Evolutionary conservation across 169 alveolate species (phyloP).

Genomic region (Hammondia hammondi): DNA sequence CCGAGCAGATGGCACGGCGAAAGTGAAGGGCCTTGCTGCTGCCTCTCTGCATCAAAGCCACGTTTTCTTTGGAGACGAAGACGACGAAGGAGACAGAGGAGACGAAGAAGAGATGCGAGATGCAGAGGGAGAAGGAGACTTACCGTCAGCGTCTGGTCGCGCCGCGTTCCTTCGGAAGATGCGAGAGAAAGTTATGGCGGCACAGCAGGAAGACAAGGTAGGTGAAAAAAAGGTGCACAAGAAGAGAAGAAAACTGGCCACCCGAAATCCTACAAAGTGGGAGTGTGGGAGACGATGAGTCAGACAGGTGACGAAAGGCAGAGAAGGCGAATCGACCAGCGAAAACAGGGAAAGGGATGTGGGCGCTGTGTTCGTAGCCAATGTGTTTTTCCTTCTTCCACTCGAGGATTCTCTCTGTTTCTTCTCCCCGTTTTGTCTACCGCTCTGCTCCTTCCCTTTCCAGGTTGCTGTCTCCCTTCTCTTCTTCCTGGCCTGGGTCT

Average conservation of each 20-base stretch:
- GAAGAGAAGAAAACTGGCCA: not conserved
- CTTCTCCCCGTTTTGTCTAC: not conserved
- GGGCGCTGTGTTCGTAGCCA: not conserved
- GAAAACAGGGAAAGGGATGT: not conserved
- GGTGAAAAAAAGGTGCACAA: not conserved
- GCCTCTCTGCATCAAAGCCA: conserved; percentile 30
- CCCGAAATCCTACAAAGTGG: not conserved
- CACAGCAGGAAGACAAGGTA: conserved; percentile 56
- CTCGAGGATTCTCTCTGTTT: not conserved
- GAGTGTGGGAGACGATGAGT: too few species aligned
- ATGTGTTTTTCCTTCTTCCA: not conserved
- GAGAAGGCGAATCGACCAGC: not conserved
- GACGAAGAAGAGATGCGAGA: not conserved
- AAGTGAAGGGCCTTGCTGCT: conserved; percentile 66
- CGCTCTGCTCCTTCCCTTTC: not conserved
- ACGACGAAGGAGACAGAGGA: not conserved
- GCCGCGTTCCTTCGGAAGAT: conserved; percentile 44
- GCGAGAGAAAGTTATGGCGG: conserved; percentile 43
- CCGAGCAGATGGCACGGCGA: conserved; percentile 71
- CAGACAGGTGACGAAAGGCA: too few species aligned
- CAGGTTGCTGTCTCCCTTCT: not conserved
- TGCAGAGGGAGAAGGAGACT: not conserved
- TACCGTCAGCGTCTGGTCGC: conserved; percentile 8
- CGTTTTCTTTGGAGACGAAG: conserved; percentile 48
- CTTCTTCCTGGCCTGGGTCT: not conserved